These are phyloP conservation scores for Trichophyton mentagrophytes DNA, from an alignment of 2,329 filamentous ascomycete species.

Conservation along the genomic window DNA sequence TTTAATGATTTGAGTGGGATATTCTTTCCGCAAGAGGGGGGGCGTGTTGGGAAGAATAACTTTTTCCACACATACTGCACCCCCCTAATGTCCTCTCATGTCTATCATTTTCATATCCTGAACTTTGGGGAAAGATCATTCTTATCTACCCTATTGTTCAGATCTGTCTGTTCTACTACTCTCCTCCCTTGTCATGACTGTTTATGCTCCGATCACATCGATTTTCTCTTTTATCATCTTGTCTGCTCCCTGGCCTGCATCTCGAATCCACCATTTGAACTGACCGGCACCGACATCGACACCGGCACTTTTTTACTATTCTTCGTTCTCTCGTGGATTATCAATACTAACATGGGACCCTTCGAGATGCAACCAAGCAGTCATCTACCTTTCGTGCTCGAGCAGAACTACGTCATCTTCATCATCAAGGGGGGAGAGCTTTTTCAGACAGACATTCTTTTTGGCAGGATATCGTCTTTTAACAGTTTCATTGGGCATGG, in stretches of 20 bases:
- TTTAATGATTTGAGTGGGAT: background rate
- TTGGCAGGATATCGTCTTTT: slow-evolving; percentile 1
- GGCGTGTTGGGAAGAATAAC: background rate
- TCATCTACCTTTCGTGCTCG: background rate
- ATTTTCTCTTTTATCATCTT: background rate
- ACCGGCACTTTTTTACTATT: background rate
- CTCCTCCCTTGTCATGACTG: background rate
- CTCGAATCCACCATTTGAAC: background rate
- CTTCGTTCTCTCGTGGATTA: background rate
- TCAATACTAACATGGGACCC: background rate
- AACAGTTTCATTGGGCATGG: slow-evolving; percentile 2
- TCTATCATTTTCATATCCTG: slow-evolving; percentile 1
- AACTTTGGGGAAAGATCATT: slow-evolving; percentile 3
- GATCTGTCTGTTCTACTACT: background rate
- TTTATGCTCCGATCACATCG: background rate
- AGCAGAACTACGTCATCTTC: slow-evolving; percentile 1
- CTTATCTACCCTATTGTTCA: background rate
- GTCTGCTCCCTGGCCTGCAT: background rate
- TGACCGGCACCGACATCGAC: background rate
- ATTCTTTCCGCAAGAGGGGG: background rate
- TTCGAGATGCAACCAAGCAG: background rate
- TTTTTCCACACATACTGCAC: too few species aligned
- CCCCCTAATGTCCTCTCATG: background rate
- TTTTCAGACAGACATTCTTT: background rate
- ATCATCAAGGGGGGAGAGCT: background rate